These are phyloP conservation scores for Vitis hybrid DNA, from an alignment of 177 flowering plant species.

Conservation along the genomic window DNA sequence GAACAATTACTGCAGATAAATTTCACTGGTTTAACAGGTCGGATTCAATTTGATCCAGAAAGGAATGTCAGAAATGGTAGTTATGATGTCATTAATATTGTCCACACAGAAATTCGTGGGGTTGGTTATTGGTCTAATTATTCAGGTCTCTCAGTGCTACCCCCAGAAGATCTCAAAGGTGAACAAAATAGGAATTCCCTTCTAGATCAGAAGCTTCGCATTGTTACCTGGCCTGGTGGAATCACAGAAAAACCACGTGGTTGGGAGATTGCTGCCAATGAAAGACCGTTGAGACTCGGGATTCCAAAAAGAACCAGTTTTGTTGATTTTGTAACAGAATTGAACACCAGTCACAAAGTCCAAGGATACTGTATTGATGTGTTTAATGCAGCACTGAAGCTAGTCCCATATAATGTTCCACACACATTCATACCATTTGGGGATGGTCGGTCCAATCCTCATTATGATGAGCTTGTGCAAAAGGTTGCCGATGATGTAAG, in stretches of 20 bases:
- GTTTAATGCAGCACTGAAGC: constrained; percentile 47
- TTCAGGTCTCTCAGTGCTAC: constrained; percentile 56
- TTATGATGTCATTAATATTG: constrained; percentile 68
- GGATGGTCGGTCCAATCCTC: constrained; percentile 69
- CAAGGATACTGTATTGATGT: constrained; percentile 77
- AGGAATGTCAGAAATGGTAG: constrained; percentile 38
- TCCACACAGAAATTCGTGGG: constrained; percentile 14
- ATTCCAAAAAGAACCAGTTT: constrained; percentile 71
- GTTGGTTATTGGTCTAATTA: constrained; percentile 80
- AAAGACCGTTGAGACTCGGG: constrained; percentile 63
- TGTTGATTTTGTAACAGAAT: constrained; percentile 57
- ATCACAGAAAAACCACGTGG: constrained; percentile 67
- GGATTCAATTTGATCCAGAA: constrained; percentile 49
- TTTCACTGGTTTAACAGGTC: constrained; percentile 70
- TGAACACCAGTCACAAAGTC: constrained; percentile 24
- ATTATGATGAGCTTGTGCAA: constrained; percentile 50
- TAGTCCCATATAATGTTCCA: constrained; percentile 68
- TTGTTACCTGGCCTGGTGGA: constrained; percentile 79
- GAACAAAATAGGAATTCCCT: constrained; percentile 10
- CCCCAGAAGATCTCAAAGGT: constrained; percentile 39
- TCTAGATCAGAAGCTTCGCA: constrained; percentile 35
- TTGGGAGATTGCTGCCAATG: constrained; percentile 65
- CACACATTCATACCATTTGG: constrained; percentile 53
- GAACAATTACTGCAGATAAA: constrained; percentile 37
- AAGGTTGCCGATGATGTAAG: constrained; percentile 62